These are phyloP conservation scores for Quercus dentata DNA, from an alignment of 306 rosid species.

Conservation along the genomic window DNA sequence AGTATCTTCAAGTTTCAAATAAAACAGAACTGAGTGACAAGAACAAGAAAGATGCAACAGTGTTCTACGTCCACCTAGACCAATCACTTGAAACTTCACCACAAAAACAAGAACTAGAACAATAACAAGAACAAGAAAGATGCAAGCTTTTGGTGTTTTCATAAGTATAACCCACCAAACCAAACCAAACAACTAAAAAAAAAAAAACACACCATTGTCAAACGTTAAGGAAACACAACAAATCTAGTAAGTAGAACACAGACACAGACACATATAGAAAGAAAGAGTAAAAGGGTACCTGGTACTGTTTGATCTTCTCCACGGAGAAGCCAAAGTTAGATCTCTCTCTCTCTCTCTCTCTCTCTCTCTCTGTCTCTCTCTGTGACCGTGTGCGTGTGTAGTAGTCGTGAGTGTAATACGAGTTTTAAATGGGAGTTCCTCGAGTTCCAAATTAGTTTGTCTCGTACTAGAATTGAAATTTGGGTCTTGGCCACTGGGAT, in stretches of 20 bases:
- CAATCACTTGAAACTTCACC: too few relatives aligned
- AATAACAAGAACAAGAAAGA: background rate
- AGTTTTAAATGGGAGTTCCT: constrained; percentile 4
- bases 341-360: background rate
- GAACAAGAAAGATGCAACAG: background rate
- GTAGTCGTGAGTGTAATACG: constrained; percentile 4
- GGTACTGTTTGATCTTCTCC: background rate
- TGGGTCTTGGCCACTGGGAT: background rate
- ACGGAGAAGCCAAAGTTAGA: background rate
- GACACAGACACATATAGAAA: too few relatives aligned
- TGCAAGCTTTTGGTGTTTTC: too few relatives aligned
- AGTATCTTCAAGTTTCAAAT: background rate
- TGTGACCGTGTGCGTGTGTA: background rate
- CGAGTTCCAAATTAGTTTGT: constrained; percentile 19
- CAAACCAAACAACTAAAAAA: background rate
- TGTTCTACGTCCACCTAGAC: too few relatives aligned
- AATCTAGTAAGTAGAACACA: too few relatives aligned
- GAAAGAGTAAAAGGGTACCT: too few relatives aligned
- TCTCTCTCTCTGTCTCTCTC: background rate
- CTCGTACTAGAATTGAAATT: background rate
- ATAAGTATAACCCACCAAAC: background rate
- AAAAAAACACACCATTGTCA: too few relatives aligned
- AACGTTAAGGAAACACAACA: too few relatives aligned
- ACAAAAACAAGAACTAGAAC: background rate
- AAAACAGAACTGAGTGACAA: background rate